Base-by-base conservation (phyloP, 1,284 basidiomycete genomes). In the Kwoniella shivajii region DNA sequence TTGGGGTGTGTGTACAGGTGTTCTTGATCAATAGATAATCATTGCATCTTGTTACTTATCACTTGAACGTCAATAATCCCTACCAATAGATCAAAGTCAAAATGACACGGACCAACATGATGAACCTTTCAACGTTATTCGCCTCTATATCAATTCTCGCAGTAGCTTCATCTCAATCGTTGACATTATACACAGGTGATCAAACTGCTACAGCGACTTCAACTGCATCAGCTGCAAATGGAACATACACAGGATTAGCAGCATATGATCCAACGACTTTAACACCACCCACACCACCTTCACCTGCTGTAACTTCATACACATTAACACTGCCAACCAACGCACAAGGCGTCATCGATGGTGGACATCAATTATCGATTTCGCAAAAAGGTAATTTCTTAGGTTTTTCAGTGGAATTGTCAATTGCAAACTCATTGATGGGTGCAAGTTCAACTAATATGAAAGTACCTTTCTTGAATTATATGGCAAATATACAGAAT, bases 321-420 rank as follows among this genome's bases (percentile, higher is more conserved):
- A 52, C 58, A n/a, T 24, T 75, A 20, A 38, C 55, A 10, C 26
- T 74, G 20, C 70, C 71, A 18, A 30, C 57, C 20, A 61, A 59
- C 41, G 44, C 65, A 1, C 56, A 64, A 30, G 61, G 59, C 2
- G 54, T 69, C 7, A 27, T 52, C 3, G 61, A 45, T 7, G 51
- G 56, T 3, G 69, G 67, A 13, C 48, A 61, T 14, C 48, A 56
- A 14, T 54, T 75, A 16, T 74, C 73, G 6, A 85, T 86, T 31
- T 75, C 78, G 6, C 83, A 85, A 63, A 76, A 77, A 37, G 86
- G 86, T 14, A 81, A 83, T 42, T 88, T 88, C 64, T 78, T 84
- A 51, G 87, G 88, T 0, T 88, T 88, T 65, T 86, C 85, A 2
- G 80, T 89, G 52, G 88, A 89, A 73, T 82, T 88, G 80, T 87